Percentiles rank a stretch among this genome's conserved stretches.
Conservation (phyloP, 768 basidiomycete species). For the Trametes punicea region DNA sequence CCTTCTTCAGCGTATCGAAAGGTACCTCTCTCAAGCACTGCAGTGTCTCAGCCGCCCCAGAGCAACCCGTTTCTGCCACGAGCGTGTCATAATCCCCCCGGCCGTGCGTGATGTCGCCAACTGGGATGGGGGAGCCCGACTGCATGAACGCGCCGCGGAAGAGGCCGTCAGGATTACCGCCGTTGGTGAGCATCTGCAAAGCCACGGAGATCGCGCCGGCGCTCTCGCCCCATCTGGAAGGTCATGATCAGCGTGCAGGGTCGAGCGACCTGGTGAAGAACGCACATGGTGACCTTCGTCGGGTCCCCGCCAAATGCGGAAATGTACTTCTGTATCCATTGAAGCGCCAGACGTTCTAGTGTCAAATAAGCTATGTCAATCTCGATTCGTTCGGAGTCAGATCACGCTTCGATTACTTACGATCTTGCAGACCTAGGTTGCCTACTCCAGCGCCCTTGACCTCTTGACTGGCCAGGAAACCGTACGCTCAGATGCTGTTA, state of each 20-base stretch:
- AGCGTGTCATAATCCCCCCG: constrained; percentile 41
- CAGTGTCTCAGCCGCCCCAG: constrained; percentile 34
- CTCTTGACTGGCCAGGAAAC: constrained; percentile 41
- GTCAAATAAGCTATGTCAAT: not conserved
- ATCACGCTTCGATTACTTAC: constrained; percentile 29
- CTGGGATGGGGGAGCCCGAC: constrained; percentile 20
- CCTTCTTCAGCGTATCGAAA: constrained; percentile 29
- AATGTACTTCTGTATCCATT: constrained; percentile 43
- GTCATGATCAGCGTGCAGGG: not conserved
- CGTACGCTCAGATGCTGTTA: constrained; percentile 30
- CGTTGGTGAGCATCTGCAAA: constrained; percentile 28
- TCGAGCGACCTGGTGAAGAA: constrained; percentile 1
- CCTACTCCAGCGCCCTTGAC: constrained; percentile 37
- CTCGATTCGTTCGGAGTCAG: not conserved
- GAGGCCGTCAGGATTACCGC: constrained; percentile 24
- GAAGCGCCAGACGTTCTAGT: constrained; percentile 38
- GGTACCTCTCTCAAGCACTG: constrained; percentile 40
- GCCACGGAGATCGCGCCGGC: constrained; percentile 38
- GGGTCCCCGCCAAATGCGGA: constrained; percentile 44
- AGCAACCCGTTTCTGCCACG: constrained; percentile 38
- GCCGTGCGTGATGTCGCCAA: constrained; percentile 21
- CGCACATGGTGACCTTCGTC: constrained; percentile 41
- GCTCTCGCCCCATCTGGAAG: constrained; percentile 32
- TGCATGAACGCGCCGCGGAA: constrained; percentile 39
- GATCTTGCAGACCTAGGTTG: constrained; percentile 53